Conservation (phyloP, 176 grass and related monocot species). For the Miscanthus lutarioriparius region DNA sequence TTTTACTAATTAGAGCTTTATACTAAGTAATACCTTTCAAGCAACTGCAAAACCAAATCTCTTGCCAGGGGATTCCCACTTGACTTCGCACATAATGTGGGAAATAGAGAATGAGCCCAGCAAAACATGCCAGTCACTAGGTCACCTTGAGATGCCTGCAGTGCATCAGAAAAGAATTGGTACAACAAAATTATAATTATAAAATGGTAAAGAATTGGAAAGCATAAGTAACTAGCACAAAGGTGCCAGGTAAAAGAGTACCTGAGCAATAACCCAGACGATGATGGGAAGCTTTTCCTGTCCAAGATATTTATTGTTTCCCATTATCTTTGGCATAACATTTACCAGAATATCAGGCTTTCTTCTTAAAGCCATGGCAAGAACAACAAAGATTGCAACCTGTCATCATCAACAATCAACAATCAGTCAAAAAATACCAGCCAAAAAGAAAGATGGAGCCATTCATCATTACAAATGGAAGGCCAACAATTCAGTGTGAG, state of each 20-base stretch:
- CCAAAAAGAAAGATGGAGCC: neutral
- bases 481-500: neutral
- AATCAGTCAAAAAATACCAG: conserved; percentile 18
- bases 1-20: conserved; percentile 12
- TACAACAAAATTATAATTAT: neutral
- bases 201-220: neutral
- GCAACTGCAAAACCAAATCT: conserved; percentile 87
- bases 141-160: conserved; percentile 85
- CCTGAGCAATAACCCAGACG: conserved; percentile 86
- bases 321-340: conserved; percentile 63
- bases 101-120: conserved; percentile 86
- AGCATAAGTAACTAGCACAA: neutral
- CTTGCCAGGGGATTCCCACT: conserved; percentile 78
- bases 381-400: conserved; percentile 94
- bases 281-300: conserved; percentile 86
- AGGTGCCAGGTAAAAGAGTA: conserved; percentile 26
- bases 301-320: conserved; percentile 77
- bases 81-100: conserved; percentile 71
- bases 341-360: conserved; percentile 70
- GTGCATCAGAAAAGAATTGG: neutral
- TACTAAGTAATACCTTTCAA: conserved; percentile 63
- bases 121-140: conserved; percentile 75
- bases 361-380: conserved; percentile 83
- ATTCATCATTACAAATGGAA: neutral
- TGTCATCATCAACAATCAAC: conserved; percentile 27